A percentile compares a stretch with the other conserved stretches of the same genome.
Conservation (phyloP, 139 green algal genomes). For the Chlorella sp. region DNA sequence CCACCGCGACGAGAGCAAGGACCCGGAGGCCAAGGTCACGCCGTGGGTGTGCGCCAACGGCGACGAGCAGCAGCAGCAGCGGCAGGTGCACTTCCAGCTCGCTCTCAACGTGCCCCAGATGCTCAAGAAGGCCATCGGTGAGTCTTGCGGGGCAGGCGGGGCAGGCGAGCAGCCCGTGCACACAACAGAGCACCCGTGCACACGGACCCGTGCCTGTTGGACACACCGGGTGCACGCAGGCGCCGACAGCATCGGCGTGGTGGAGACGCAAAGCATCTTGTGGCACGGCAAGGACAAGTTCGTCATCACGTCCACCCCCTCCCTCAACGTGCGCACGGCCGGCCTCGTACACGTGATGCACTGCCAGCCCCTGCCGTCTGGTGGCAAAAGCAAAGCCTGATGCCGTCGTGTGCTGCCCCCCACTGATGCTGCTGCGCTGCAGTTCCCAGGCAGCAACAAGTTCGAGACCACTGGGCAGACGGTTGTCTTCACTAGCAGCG, state of each 20-base stretch:
- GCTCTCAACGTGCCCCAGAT: slow-evolving; percentile 1
- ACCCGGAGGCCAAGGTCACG: neutral
- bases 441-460: neutral
- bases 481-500: too few species aligned
- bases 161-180: too few species aligned
- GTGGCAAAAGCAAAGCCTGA: too few species aligned
- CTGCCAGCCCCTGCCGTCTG: too few species aligned
- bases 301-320: neutral
- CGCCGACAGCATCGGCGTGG: neutral
- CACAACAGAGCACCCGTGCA: too few species aligned
- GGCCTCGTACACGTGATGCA: too few species aligned
- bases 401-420: too few species aligned
- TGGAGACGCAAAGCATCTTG: neutral
- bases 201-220: too few species aligned
- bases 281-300: slow-evolving; percentile 7
- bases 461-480: slow-evolving; percentile 1
- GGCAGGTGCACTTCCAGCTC: neutral
- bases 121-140: slow-evolving; percentile 5
- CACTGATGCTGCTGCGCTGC: too few species aligned
- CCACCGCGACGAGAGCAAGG: neutral
- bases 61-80: neutral
- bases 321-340: neutral
- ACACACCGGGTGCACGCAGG: neutral
- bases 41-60: too few species aligned
- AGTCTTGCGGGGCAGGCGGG: neutral